phyloP scores from a whole-genome alignment of 352 stramenopile species.

The Peronosclerospora sorghi region DNA sequence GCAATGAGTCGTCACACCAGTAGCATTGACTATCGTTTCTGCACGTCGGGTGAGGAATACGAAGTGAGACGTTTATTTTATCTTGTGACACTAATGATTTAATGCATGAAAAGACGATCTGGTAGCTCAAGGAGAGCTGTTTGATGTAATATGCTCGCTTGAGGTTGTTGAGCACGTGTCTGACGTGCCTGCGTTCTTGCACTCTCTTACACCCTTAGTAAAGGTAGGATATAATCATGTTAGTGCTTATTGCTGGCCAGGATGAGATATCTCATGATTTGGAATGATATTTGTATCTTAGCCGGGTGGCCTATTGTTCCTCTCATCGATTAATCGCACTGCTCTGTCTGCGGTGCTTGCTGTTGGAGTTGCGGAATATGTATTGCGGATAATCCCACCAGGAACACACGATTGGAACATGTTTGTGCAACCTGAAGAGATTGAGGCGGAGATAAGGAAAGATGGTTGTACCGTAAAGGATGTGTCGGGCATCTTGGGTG shows the following conservation, averaged over 20 bases:
- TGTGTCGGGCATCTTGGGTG: slow-evolving; percentile 67
- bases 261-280: too few relatives aligned
- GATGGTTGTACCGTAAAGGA: slow-evolving; percentile 50
- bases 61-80: background rate
- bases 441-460: slow-evolving; percentile 44
- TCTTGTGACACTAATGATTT: slow-evolving; percentile 4
- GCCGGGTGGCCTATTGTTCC: slow-evolving; percentile 66
- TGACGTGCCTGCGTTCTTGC: slow-evolving; percentile 54
- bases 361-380: slow-evolving; percentile 68
- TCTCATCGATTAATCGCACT: slow-evolving; percentile 82
- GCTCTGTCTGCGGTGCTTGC: slow-evolving; percentile 47
- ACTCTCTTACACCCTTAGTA: slow-evolving; percentile 63
- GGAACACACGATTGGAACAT: slow-evolving; percentile 82
- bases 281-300: slow-evolving; percentile 5
- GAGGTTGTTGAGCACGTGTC: slow-evolving; percentile 82
- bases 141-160: slow-evolving; percentile 78
- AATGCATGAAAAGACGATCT: slow-evolving; percentile 45
- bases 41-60: slow-evolving; percentile 45
- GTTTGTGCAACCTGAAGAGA: slow-evolving; percentile 65
- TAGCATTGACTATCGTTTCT: slow-evolving; percentile 72
- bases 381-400: slow-evolving; percentile 61
- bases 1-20: slow-evolving; percentile 34
- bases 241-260: background rate
- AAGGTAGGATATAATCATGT: slow-evolving; percentile 36
- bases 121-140: slow-evolving; percentile 51